phyloP scores from a whole-genome alignment of 208 protist species.

The Leptomonas seymouri region DNA sequence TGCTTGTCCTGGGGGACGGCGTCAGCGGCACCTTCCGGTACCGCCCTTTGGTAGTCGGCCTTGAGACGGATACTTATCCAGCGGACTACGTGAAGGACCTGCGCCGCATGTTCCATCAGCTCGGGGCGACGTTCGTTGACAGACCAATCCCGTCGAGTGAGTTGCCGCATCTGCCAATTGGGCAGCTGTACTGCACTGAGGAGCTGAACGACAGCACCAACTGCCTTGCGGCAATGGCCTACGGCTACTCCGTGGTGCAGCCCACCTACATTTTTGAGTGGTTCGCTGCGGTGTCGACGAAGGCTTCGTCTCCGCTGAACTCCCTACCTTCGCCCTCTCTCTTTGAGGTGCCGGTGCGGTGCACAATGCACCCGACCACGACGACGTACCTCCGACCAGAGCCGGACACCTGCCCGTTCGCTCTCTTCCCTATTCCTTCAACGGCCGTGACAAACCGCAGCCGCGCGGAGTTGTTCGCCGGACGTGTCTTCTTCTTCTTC shows the following conservation, averaged over 20 bases:
- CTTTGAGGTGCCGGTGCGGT: constrained; percentile 69
- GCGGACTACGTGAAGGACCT: constrained; percentile 54
- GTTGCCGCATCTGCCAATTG: constrained; percentile 50
- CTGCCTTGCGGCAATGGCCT: constrained; percentile 67
- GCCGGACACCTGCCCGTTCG: constrained; percentile 71
- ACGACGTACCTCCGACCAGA: constrained; percentile 71
- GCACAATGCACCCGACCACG: constrained; percentile 27
- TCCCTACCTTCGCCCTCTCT: constrained; percentile 61
- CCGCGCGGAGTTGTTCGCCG: constrained; percentile 49
- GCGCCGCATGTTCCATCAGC: constrained; percentile 54
- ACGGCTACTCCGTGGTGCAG: constrained; percentile 73
- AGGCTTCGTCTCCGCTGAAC: constrained; percentile 56
- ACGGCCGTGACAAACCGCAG: constrained; percentile 47
- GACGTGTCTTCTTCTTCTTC: constrained; percentile 59
- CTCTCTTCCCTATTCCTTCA: constrained; percentile 70
- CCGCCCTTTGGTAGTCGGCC: constrained; percentile 74
- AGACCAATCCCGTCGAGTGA: constrained; percentile 24
- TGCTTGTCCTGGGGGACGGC: constrained; percentile 53
- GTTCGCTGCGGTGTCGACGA: constrained; percentile 71
- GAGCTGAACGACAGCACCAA: constrained; percentile 55
- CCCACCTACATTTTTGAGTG: constrained; percentile 81
- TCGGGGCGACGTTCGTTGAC: constrained; percentile 73
- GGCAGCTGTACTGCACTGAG: constrained; percentile 58
- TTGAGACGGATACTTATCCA: constrained; percentile 44
- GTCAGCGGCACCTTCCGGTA: constrained; percentile 54